A percentile compares a stretch with the other conserved stretches of the same genome.
Conservation (phyloP, 73 alveolate genomes). For the Paramecium bursaria region DNA sequence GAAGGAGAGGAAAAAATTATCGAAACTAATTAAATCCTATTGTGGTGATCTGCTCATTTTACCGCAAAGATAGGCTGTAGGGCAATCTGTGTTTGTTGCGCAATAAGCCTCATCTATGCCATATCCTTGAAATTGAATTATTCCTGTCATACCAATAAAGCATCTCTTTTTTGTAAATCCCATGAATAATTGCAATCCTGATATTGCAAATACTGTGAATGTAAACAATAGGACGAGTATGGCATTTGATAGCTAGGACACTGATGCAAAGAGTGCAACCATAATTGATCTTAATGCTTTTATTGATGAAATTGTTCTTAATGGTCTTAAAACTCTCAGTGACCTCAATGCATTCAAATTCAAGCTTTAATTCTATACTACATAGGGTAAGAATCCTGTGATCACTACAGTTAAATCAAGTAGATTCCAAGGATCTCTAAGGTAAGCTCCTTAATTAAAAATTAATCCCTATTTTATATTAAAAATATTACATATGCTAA, state of each 20-base stretch:
- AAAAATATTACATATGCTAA: slow-evolving; percentile 41
- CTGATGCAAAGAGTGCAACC: slow-evolving; percentile 87
- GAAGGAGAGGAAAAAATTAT: slow-evolving; percentile 78
- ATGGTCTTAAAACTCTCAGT: slow-evolving; percentile 96
- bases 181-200: slow-evolving; percentile 93
- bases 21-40: slow-evolving; percentile 86
- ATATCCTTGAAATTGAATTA: slow-evolving; percentile 60
- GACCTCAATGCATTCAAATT: slow-evolving; percentile 90
- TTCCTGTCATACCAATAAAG: slow-evolving; percentile 79
- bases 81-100: slow-evolving; percentile 74
- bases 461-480: slow-evolving; percentile 71
- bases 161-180: slow-evolving; percentile 90
- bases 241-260: slow-evolving; percentile 89
- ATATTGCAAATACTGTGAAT: slow-evolving; percentile 91
- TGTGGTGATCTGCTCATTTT: slow-evolving; percentile 89
- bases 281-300: slow-evolving; percentile 92
- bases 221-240: slow-evolving; percentile 88
- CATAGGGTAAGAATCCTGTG: slow-evolving; percentile 71
- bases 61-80: slow-evolving; percentile 88
- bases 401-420: slow-evolving; percentile 82
- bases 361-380: slow-evolving; percentile 42
- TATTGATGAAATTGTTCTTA: slow-evolving; percentile 91
- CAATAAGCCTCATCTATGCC: slow-evolving; percentile 69
- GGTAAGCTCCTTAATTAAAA: slow-evolving; percentile 77
- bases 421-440: slow-evolving; percentile 88